Evolutionary conservation across 31 red algal species (phyloP), one percentile per base, ranked within the genome.

Genomic region (Bonnemaisonia californica): DNA sequence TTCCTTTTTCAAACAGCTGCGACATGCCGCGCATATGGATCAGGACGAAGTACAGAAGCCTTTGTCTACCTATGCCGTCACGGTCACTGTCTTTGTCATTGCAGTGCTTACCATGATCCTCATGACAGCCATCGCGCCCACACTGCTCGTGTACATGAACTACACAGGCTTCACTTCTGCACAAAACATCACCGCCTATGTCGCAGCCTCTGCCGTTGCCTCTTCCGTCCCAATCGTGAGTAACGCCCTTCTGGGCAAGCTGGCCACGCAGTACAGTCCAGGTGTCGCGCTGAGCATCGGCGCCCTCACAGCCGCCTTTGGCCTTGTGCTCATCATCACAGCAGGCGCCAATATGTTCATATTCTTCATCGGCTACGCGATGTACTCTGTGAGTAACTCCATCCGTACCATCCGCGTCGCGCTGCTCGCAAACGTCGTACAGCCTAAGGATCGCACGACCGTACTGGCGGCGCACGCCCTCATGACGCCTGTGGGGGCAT

Each of bases 401-500:
- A 64, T 88, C 36, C 76, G 90, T 27, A 71, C 80, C 3, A 72
- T 93, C 24, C 82, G 90, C 33, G 28, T 85, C 11, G 56, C 75
- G 1, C 42, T 93, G 3, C 75, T 93, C 3, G 60, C 83, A 24
- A 59, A 93, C 2, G 72, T 93, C 27, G 74, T 85, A 30, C 55
- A 71, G 3, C 36, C 45, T 18, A 38, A 81, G 9, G 51, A 84
- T 3, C 68, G 84, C 23, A 93, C 90, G 1, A 83, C 79, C 12
- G 76, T 86, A 41, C 65, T 93, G 2, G 72, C 90, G 1, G 75
- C 68, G 57, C 90, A 93, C 67, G 75, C 82, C 3, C 67, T 93
- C 1, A 83, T 83, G 79, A 87, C 90, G 31, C 90, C 90, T 19
- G 19, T 87, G 26, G 90, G 90, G 2, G 82, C 82, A 26, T 36